A percentile compares a stretch with the other conserved stretches of the same genome.
Conservation (phyloP, 495 filamentous ascomycete species). For the Tricharina praecox region DNA sequence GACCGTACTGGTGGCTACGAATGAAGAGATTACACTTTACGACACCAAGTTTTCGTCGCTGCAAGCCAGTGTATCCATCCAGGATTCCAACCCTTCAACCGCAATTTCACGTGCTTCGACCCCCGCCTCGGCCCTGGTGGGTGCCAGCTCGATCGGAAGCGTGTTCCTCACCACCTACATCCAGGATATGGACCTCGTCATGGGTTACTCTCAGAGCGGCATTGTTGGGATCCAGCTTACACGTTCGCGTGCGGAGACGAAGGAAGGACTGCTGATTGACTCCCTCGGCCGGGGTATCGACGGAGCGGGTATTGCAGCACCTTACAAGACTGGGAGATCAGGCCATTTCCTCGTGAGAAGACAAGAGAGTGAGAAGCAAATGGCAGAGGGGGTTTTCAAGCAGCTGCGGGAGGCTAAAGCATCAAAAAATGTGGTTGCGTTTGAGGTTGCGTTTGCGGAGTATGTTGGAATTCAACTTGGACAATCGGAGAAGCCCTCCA, state of each 20-base stretch:
- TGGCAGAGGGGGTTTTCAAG: neutral
- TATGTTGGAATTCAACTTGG: conserved; percentile 9
- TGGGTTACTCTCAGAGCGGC: conserved; percentile 21
- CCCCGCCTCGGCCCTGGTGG: conserved; percentile 4
- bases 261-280: conserved; percentile 21
- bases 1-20: conserved; percentile 23
- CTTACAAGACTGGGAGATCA: neutral
- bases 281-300: conserved; percentile 21
- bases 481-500: neutral
- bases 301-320: neutral
- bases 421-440: conserved; percentile 6
- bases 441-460: conserved; percentile 15
- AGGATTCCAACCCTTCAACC: conserved; percentile 3
- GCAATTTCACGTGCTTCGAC: conserved; percentile 14
- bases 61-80: conserved; percentile 14
- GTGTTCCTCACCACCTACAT: conserved; percentile 20
- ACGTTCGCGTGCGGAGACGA: conserved; percentile 7
- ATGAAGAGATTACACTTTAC: conserved; percentile 21
- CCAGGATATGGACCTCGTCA: conserved; percentile 17
- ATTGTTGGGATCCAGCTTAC: conserved; percentile 23
- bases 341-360: no score
- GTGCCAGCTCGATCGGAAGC: conserved; percentile 2
- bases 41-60: conserved; percentile 26
- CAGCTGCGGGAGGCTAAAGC: conserved; percentile 9
- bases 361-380: conserved; percentile 4